These are phyloP conservation scores for Spencermartinsiella europaea DNA, from an alignment of 805 yeast species.

Conservation along the genomic window DNA sequence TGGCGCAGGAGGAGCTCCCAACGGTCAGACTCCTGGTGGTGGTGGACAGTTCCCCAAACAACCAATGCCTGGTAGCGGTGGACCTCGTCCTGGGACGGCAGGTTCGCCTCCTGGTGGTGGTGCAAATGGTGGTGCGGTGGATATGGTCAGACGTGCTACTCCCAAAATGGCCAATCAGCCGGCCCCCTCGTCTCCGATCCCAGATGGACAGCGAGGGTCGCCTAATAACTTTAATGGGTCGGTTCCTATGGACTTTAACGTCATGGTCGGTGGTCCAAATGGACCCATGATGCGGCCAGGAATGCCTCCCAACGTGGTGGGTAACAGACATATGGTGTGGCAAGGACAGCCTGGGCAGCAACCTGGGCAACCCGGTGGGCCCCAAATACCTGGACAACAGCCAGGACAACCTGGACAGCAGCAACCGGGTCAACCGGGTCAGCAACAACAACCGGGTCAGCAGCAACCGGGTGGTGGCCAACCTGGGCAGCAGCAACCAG, in stretches of 20 bases:
- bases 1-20: slow-evolving; percentile 7
- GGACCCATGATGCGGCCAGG: slow-evolving; percentile 24
- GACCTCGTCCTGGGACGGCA: slow-evolving; percentile 2
- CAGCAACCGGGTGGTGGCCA: slow-evolving; percentile 8
- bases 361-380: slow-evolving; percentile 19
- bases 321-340: slow-evolving; percentile 7
- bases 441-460: slow-evolving; percentile 21
- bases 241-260: slow-evolving; percentile 28
- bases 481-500: slow-evolving; percentile 2
- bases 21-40: slow-evolving; percentile 5
- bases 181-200: slow-evolving; percentile 24
- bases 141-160: slow-evolving; percentile 22
- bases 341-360: slow-evolving; percentile 10
- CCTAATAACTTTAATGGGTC: slow-evolving; percentile 22
- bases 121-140: slow-evolving; percentile 7
- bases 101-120: slow-evolving; percentile 9
- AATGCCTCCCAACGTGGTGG: slow-evolving; percentile 5
- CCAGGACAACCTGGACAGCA: slow-evolving; percentile 12
- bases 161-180: slow-evolving; percentile 28
- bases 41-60: background rate
- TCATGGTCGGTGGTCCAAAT: slow-evolving; percentile 26
- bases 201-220: slow-evolving; percentile 3
- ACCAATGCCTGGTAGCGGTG: background rate
- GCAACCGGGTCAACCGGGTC: slow-evolving; percentile 19
- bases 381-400: slow-evolving; percentile 20